Base-by-base conservation (phyloP, 2,329 filamentous ascomycete genomes). In the Fusarium lateritium region DNA sequence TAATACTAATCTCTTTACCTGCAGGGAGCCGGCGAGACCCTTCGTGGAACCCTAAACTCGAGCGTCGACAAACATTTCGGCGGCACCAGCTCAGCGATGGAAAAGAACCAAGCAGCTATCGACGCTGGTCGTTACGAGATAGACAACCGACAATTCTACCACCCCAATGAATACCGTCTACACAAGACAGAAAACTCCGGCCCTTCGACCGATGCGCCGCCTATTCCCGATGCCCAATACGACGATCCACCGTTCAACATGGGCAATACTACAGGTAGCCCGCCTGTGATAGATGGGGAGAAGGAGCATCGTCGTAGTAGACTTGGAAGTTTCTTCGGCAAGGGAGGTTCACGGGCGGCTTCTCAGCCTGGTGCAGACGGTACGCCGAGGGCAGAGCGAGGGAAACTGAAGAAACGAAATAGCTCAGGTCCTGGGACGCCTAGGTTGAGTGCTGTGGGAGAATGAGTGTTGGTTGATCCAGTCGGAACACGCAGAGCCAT, bases 81-180 rank as follows among this genome's bases (percentile, higher is more conserved):
- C 6, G 52, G 54, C 4, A 53, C 43, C 2, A n/a, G 51, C 0
- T 39, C 58, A 10, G 65, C 67, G 9, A 67, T 69, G 24, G 61
- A 73, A 10, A 73, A 71, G 61, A 66, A 73, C 31, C 71, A 73
- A 39, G 65, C 67, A 15, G 62, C 71, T 3, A 65, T 74, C 4
- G 72, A 74, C 4, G 68, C 68, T 6, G 72, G 72, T 10, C 72
- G 62, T 3, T 74, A 73, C 56, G 72, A 74, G 49, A 59, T 74
- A 5, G 70, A 74, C 3, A 74, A 74, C 3, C 51, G 62, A 11
- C 52, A 52, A 13, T 73, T 74, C 39, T 73, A 74, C 50, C 70
- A 63, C 9, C 62, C 65, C 6, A 62, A 68, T 4, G 53, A 71
- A 24, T 69, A 71, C 19, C 51, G 55, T 3, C 57, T 59, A 4